A percentile compares a stretch with the other conserved stretches of the same genome.
Conservation (phyloP, 108 stramenopile species). For the Schizochytrium sp. region DNA sequence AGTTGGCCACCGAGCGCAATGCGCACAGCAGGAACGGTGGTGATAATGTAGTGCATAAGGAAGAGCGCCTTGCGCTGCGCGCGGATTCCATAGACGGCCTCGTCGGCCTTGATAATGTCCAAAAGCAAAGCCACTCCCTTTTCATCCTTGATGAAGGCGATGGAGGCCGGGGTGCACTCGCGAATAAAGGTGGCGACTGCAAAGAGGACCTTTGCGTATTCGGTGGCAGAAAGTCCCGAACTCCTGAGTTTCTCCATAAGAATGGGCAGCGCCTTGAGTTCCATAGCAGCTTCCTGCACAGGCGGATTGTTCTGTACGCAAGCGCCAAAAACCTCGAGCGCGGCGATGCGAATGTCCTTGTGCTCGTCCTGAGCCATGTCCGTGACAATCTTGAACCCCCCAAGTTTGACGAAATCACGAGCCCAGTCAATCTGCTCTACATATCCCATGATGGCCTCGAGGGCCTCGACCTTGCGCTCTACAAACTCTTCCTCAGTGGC, state of each 20-base stretch:
- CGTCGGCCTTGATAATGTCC: neutral
- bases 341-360: neutral
- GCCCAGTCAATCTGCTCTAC: slow-evolving; percentile 14
- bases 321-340: neutral
- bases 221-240: neutral
- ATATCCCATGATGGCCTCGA: neutral
- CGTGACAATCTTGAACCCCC: neutral
- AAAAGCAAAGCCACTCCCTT: neutral
- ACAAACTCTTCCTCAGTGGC: neutral
- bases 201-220: neutral
- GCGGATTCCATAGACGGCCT: neutral
- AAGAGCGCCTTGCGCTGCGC: neutral
- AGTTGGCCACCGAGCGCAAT: neutral
- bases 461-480: neutral
- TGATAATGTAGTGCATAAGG: neutral
- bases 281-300: neutral
- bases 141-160: slow-evolving; percentile 1
- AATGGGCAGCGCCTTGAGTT: neutral
- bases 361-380: neutral
- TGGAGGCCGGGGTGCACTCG: neutral
- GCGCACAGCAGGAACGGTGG: neutral
- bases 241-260: neutral
- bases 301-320: neutral
- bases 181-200: neutral
- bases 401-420: neutral